Evolutionary conservation across 306 rosid genomes (phyloP).

Genomic region (Cucurbita ficifolia): DNA sequence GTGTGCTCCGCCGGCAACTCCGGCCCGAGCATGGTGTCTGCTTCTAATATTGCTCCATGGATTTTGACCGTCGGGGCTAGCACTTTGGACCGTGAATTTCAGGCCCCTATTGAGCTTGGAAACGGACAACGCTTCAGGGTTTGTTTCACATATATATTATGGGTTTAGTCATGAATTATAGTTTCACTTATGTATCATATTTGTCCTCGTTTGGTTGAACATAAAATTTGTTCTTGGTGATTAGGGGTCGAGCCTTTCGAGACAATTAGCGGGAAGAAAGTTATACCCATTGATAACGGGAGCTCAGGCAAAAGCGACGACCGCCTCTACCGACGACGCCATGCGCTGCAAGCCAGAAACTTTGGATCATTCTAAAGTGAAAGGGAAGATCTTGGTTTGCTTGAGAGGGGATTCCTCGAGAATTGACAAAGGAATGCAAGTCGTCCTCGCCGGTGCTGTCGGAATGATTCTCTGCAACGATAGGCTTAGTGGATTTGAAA

Average conservation of each 20-base stretch:
- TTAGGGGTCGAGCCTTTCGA: constrained; percentile 46
- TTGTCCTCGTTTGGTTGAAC: too few relatives aligned
- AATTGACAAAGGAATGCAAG: constrained; percentile 38
- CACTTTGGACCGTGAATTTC: constrained; percentile 44
- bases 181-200: too few relatives aligned
- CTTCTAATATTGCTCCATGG: constrained; percentile 57
- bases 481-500: constrained; percentile 9
- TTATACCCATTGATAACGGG: constrained; percentile 41
- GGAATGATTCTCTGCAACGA: constrained; percentile 73
- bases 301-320: constrained; percentile 19
- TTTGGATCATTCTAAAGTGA: constrained; percentile 37
- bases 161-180: too few relatives aligned
- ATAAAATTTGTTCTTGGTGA: too few relatives aligned
- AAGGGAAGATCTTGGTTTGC: constrained; percentile 52
- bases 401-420: constrained; percentile 24
- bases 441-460: constrained; percentile 43
- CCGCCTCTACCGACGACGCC: constrained; percentile 17
- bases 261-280: constrained; percentile 18
- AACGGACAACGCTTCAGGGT: constrained; percentile 39
- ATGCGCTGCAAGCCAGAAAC: constrained; percentile 22
- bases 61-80: constrained; percentile 61
- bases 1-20: constrained; percentile 49
- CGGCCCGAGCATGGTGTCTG: constrained; percentile 62
- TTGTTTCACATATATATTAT: too few relatives aligned
- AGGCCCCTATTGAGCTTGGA: constrained; percentile 26